Evolutionary conservation across 2,329 filamentous ascomycete genomes (phyloP), one percentile per base, ranked within the genome.

Genomic region (Calonectria multiphialidica): DNA sequence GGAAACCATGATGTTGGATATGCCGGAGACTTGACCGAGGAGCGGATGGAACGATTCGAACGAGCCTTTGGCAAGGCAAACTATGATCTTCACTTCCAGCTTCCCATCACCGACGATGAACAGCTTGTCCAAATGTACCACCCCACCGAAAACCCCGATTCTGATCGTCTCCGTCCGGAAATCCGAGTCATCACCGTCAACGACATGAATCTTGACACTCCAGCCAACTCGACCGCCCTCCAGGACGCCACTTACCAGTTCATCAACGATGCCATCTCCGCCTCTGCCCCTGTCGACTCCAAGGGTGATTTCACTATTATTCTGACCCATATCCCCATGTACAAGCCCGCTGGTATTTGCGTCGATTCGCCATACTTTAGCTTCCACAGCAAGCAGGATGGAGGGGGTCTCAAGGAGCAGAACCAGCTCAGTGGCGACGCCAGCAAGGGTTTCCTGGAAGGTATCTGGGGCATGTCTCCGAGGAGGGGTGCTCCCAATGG

Each of bases 1-100:
- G 97, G 97, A 1, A 99, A 99, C 80, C 97, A 99, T 81, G 97
- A 99, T 82, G 93, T 99, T 80, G 97, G 97, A 40, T 99, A 99
- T 82, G 95, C 96, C 0, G 97, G 97, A 3, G 97, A 99, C 82
- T 89, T 98, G 73, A 95, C 93, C 47, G 85, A 88, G n/a, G 88
- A 91, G 73, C 91, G 95, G 4, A 87, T 98, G 67, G 87, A 90
- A 33, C 90, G 97, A 1, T 99, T 98, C 81, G 95, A 98, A 84
- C 88, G 89, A 25, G 90, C 90, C 1, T 99, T 98, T 85, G 97
- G 97, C 69, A 94, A 92, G 75, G 91, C 94, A 21, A 98, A 98
- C 82, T 99, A 98, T 89, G 95, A 98, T 80, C 89, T 98, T 13
- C 90, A 93, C 40, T 98, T 91, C 80, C 89, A 90, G 82, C 82